These are phyloP conservation scores for Haberlea rhodopensis DNA, from an alignment of 257 asterid species.

Conservation along the genomic window DNA sequence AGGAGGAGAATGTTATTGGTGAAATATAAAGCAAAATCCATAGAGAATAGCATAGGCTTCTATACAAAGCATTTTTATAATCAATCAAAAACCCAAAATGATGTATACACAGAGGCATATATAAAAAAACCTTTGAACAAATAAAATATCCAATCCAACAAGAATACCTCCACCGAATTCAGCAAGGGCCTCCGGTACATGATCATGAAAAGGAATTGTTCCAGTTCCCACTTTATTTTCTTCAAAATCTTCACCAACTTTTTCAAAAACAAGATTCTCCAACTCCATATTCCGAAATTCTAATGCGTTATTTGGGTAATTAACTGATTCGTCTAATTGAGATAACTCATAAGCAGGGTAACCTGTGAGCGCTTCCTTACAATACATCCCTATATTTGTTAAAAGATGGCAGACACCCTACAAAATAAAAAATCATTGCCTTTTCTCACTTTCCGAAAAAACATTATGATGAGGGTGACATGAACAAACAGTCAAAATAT, in stretches of 20 bases:
- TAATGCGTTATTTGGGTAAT: constrained; percentile 44
- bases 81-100: background rate
- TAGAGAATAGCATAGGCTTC: constrained; percentile 5
- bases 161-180: constrained; percentile 59
- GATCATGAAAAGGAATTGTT: constrained; percentile 50
- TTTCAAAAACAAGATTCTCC: constrained; percentile 56
- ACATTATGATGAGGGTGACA: constrained; percentile 2
- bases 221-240: constrained; percentile 42
- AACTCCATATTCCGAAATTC: constrained; percentile 74
- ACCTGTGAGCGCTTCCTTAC: constrained; percentile 61
- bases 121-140: constrained; percentile 9
- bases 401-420: constrained; percentile 89
- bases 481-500: background rate
- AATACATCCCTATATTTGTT: constrained; percentile 64
- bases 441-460: constrained; percentile 12
- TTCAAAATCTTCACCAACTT: constrained; percentile 55
- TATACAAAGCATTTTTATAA: constrained; percentile 9
- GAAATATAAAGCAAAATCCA: constrained; percentile 15
- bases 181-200: constrained; percentile 42
- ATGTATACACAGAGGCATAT: constrained; percentile 14
- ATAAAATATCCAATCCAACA: constrained; percentile 14
- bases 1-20: background rate
- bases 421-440: constrained; percentile 26
- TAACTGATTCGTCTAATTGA: constrained; percentile 51
- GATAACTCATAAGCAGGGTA: constrained; percentile 58